phyloP scores from a whole-genome alignment of 2,329 filamentous ascomycete species.

The Phaeosphaeriaceae sp. region DNA sequence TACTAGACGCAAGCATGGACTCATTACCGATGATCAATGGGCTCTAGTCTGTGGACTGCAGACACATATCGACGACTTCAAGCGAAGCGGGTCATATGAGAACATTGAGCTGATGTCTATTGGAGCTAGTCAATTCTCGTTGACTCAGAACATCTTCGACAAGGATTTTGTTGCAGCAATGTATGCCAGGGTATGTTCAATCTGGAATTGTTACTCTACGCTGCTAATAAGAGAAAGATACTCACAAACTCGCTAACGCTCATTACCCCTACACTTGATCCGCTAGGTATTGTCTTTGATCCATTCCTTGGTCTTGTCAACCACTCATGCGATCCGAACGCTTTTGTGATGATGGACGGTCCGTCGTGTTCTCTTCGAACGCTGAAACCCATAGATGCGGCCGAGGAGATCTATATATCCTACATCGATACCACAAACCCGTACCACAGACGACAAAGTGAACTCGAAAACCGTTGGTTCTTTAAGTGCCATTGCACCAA shows the following conservation, averaged over 20 bases:
- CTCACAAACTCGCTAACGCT: slow-evolving; percentile 66
- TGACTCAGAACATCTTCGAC: slow-evolving; percentile 48
- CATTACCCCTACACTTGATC: slow-evolving; percentile 62
- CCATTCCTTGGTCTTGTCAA: slow-evolving; percentile 63
- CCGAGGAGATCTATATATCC: slow-evolving; percentile 66
- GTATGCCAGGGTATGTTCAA: slow-evolving; percentile 52
- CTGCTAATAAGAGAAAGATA: slow-evolving; percentile 44
- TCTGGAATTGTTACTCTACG: slow-evolving; percentile 24
- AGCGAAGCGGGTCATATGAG: slow-evolving; percentile 48
- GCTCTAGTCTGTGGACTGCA: slow-evolving; percentile 53
- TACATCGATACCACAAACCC: slow-evolving; percentile 67
- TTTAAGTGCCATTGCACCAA: slow-evolving; percentile 65
- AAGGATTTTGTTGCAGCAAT: slow-evolving; percentile 53
- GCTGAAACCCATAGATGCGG: slow-evolving; percentile 58
- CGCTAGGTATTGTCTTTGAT: slow-evolving; percentile 66
- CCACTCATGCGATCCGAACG: slow-evolving; percentile 69
- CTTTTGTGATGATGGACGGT: slow-evolving; percentile 64
- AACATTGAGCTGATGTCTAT: slow-evolving; percentile 61
- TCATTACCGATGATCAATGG: slow-evolving; percentile 51
- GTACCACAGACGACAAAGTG: slow-evolving; percentile 56
- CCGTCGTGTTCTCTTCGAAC: slow-evolving; percentile 59
- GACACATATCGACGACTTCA: slow-evolving; percentile 59
- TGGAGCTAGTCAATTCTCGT: slow-evolving; percentile 62
- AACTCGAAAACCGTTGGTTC: slow-evolving; percentile 63
- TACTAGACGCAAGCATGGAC: slow-evolving; percentile 49